phyloP scores from a whole-genome alignment of 2,329 filamentous ascomycete genomes.

The Neonectria magnoliae region DNA sequence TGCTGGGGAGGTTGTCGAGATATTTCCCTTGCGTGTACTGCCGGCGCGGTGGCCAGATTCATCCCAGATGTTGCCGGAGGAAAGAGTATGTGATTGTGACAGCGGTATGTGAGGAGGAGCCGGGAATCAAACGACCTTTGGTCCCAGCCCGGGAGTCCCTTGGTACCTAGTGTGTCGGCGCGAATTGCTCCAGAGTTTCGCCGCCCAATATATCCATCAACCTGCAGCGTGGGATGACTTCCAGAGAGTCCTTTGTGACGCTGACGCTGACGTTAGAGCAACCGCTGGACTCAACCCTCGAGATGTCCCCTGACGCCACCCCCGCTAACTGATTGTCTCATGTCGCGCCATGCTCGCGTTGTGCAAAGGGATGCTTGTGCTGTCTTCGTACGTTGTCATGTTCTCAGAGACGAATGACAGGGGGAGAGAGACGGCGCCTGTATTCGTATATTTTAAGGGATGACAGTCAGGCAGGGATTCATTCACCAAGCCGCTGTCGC shows the following conservation, averaged over 20 bases:
- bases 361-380: not conserved
- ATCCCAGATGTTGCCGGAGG: not conserved
- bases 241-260: not conserved
- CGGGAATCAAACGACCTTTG: constrained; percentile 1
- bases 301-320: constrained; percentile 1
- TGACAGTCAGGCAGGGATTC: not conserved
- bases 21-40: not conserved
- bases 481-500: not conserved
- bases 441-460: not conserved
- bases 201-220: not conserved
- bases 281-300: not conserved
- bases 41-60: not conserved
- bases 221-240: not conserved
- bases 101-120: not conserved
- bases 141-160: not conserved
- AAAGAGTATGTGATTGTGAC: not conserved
- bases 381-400: not conserved
- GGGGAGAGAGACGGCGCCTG: not conserved
- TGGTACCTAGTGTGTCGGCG: not conserved
- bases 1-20: not conserved
- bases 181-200: not conserved
- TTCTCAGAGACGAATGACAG: not conserved
- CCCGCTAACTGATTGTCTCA: constrained; percentile 3
- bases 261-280: not conserved
- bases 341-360: constrained; percentile 1